Base-by-base conservation (phyloP, 257 asterid genomes). In the Primulina eburnea region DNA sequence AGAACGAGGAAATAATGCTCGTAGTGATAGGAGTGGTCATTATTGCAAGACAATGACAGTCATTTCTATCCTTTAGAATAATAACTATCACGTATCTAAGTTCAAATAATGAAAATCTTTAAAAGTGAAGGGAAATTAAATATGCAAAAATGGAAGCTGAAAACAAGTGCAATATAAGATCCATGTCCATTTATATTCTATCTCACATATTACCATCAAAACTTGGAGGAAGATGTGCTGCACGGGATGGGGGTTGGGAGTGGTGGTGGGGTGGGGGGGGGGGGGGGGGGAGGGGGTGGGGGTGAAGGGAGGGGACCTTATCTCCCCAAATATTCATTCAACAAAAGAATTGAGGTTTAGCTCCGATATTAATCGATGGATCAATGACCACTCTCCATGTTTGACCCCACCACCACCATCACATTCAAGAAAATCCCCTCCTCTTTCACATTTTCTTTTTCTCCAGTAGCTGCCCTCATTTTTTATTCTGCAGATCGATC, bases 321-420 rank as follows among this genome's bases (percentile, higher is more conserved):
- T 78, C 83, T 71, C 72, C 61, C 77, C 62, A 16, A 0, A 11
- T 43, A 38, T 43, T 74, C 77, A 73, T 75, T 68, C 77, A 70
- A 65, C 69, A 70, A 80, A 63, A 62, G 67, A 65, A 73, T 73
- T 75, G 68, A 78, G 68, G 86, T 72, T 77, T 76, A 77, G 79
- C 75, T 77, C 76, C 83, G 78, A 72, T 74, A 76, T 68, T 58
- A 70, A 72, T 77, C 82, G 76, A 75, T 76, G 76, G 64, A 68
- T 62, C 77, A 78, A 5, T 68, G 61, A 71, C 73, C 78, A 64
- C 83, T 73, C 82, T 71, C 82, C 81, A 67, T 72, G 66, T 61
- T 10, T 20, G 80, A 83, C 70, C 90, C 84, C 84, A 77, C 82
- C 68, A 20, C 68, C 74, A 11, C 69, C 37, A 24, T 24, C 26